Conservation (phyloP, 164 flowering plant genomes). For the Euptelea pleiosperma region DNA sequence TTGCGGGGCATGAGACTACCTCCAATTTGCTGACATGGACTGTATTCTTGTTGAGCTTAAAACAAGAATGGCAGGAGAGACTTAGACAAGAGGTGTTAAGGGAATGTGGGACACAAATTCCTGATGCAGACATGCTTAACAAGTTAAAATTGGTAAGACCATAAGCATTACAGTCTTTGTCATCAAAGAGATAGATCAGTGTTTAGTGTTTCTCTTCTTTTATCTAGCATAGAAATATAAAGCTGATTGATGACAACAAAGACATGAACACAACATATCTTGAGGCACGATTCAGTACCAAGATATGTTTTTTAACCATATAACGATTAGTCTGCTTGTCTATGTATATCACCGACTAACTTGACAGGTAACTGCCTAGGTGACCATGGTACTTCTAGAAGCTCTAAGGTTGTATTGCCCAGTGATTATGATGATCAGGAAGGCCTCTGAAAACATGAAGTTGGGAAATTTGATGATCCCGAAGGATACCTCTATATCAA, state of each 20-base stretch:
- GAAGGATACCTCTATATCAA: slow-evolving; percentile 8
- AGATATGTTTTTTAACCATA: no score
- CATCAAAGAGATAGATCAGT: no score
- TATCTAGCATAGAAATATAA: neutral
- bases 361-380: slow-evolving; percentile 15
- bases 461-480: slow-evolving; percentile 35
- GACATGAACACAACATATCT: no score
- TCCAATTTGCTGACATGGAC: slow-evolving; percentile 39
- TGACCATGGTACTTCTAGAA: slow-evolving; percentile 40
- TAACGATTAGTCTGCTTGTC: no score
- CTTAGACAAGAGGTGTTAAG: slow-evolving; percentile 30
- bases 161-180: no score
- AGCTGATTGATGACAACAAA: neutral
- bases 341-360: no score
- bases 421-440: slow-evolving; percentile 9
- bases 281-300: no score
- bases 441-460: slow-evolving; percentile 22
- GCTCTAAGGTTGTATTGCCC: slow-evolving; percentile 37
- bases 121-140: slow-evolving; percentile 24
- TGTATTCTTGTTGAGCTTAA: slow-evolving; percentile 23
- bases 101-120: slow-evolving; percentile 21
- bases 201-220: neutral
- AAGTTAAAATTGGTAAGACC: slow-evolving; percentile 27
- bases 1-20: slow-evolving; percentile 41
- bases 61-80: slow-evolving; percentile 37